These are phyloP conservation scores for Exophiala sideris DNA, from an alignment of 2,329 filamentous ascomycete species.

Conservation along the genomic window DNA sequence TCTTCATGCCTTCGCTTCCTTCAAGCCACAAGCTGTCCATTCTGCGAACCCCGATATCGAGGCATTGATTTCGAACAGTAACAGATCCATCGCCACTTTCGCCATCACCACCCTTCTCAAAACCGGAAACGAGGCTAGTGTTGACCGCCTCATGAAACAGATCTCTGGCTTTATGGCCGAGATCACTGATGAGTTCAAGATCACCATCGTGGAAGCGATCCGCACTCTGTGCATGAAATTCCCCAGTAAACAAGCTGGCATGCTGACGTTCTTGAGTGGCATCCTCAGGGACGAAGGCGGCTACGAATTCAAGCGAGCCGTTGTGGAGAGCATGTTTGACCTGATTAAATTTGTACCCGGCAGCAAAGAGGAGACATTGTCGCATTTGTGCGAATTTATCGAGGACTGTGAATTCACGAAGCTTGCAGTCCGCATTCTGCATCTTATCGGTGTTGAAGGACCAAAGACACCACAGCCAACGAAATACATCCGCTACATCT, in stretches of 20 bases:
- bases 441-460: conserved; percentile 89
- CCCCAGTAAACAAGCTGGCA: conserved; percentile 94
- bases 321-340: conserved; percentile 99
- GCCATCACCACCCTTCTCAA: conserved; percentile 97
- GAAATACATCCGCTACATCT: conserved; percentile 99
- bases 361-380: conserved; percentile 73
- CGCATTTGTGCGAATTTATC: conserved; percentile 97
- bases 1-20: conserved; percentile 91
- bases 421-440: conserved; percentile 88
- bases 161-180: conserved; percentile 98
- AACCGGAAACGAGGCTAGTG: conserved; percentile 95
- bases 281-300: conserved; percentile 95
- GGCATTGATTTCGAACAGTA: conserved; percentile 91
- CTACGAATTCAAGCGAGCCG: conserved; percentile 95
- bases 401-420: conserved; percentile 99
- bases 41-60: conserved; percentile 97
- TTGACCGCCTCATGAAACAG: conserved; percentile 97
- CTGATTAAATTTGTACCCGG: conserved; percentile 98
- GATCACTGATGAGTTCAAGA: conserved; percentile 99
- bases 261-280: conserved; percentile 96
- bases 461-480: conserved; percentile 94
- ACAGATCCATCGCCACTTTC: conserved; percentile 96
- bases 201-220: conserved; percentile 98
- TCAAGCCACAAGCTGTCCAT: conserved; percentile 90
- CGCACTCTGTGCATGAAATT: conserved; percentile 96